Evolutionary conservation across 2,329 filamentous ascomycete species (phyloP).

Genomic region (Ophiostoma pallidulum): DNA sequence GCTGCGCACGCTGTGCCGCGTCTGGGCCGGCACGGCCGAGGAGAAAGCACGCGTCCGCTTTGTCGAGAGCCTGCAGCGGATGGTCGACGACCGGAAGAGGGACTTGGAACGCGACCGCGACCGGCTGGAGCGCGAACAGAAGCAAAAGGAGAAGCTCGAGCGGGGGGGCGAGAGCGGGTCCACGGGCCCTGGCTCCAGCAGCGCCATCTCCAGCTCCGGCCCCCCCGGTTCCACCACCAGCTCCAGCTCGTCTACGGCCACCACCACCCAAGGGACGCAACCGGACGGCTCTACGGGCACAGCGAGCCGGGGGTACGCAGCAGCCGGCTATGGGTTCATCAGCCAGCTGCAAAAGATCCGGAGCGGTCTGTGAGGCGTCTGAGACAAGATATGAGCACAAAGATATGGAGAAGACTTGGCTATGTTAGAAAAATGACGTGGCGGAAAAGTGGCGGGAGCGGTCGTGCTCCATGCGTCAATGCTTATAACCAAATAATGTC

Average conservation of each 20-base stretch:
- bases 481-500: no score
- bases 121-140: slow-evolving; percentile 16
- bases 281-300: neutral
- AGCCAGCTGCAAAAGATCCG: slow-evolving; percentile 54
- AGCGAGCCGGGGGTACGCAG: slow-evolving; percentile 35
- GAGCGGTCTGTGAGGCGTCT: slow-evolving; percentile 34
- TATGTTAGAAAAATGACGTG: no score
- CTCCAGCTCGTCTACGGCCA: no score
- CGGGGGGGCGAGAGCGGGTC: neutral
- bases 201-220: no score
- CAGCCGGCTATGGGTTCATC: slow-evolving; percentile 48
- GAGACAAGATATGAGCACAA: neutral
- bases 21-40: slow-evolving; percentile 95
- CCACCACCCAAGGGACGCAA: neutral
- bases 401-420: no score
- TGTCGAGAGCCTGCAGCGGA: slow-evolving; percentile 69
- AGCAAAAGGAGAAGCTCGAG: neutral
- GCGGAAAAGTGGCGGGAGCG: no score
- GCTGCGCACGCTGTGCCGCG: slow-evolving; percentile 62
- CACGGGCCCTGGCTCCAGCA: no score
- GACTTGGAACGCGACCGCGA: slow-evolving; percentile 41
- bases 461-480: no score
- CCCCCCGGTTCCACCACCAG: no score
- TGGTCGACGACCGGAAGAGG: slow-evolving; percentile 66
- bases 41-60: slow-evolving; percentile 77